Evolutionary conservation across 768 basidiomycete species (phyloP).

Genomic region (Serendipita indica): DNA sequence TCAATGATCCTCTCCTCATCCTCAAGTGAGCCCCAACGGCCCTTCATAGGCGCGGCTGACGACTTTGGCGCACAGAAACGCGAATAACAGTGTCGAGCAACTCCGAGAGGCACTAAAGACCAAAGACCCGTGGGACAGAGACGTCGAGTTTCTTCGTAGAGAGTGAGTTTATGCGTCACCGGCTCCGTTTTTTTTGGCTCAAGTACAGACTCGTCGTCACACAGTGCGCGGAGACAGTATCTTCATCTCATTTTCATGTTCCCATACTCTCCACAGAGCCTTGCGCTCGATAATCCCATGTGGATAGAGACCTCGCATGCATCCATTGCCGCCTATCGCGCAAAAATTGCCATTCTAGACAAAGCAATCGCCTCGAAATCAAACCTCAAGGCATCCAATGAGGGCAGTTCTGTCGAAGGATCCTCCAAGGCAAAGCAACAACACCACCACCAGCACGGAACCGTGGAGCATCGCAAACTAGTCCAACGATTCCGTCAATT

Average conservation of each 20-base stretch:
- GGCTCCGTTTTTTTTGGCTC: not conserved
- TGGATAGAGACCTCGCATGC: constrained; percentile 90
- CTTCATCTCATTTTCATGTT: constrained; percentile 52
- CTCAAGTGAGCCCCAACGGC: too few relatives aligned
- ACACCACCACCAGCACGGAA: constrained; percentile 34
- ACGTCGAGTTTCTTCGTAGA: constrained; percentile 75
- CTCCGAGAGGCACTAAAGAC: constrained; percentile 40
- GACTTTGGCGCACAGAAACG: not conserved
- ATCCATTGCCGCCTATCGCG: constrained; percentile 72
- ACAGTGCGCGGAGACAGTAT: constrained; percentile 55
- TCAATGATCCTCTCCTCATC: too few relatives aligned
- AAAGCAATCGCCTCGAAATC: constrained; percentile 20
- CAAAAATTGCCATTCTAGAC: constrained; percentile 54
- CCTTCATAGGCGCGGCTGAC: too few relatives aligned
- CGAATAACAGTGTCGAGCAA: not conserved
- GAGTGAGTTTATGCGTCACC: constrained; percentile 38
- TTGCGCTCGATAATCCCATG: constrained; percentile 66
- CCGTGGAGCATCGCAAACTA: constrained; percentile 74
- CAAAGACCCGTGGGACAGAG: constrained; percentile 67
- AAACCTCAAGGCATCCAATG: constrained; percentile 2
- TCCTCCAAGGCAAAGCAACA: constrained; percentile 27
- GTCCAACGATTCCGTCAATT: constrained; percentile 82
- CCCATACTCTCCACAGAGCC: constrained; percentile 56
- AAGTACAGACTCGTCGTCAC: constrained; percentile 13
- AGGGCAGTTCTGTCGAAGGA: constrained; percentile 24